Percentiles rank a stretch among this genome's conserved stretches.
Conservation (phyloP, 2,329 filamentous ascomycete genomes). For the Monosporascus sp. region DNA sequence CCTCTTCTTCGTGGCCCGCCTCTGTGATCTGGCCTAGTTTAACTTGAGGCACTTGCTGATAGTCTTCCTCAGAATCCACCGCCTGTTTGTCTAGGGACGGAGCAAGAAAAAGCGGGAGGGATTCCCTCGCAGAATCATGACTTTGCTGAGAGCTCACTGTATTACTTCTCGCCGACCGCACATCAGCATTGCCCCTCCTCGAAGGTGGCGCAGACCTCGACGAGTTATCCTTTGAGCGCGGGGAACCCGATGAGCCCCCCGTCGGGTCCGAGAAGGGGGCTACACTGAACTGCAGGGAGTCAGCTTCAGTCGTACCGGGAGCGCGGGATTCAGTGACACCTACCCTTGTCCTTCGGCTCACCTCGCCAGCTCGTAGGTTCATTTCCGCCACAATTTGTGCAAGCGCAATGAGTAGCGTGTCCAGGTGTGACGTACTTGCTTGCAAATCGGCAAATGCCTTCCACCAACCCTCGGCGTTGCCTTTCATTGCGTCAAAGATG, state of each 20-base stretch:
- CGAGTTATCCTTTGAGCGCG: slow-evolving; percentile 11
- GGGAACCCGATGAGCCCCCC: slow-evolving; percentile 10
- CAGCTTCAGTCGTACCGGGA: slow-evolving; percentile 6
- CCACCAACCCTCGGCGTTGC: slow-evolving; percentile 87
- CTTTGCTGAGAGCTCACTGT: slow-evolving; percentile 18
- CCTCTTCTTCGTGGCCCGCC: slow-evolving; percentile 14
- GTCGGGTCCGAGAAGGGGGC: slow-evolving; percentile 21
- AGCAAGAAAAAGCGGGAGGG: slow-evolving; percentile 24
- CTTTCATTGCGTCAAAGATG: slow-evolving; percentile 85
- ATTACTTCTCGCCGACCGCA: slow-evolving; percentile 15
- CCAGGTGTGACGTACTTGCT: slow-evolving; percentile 65
- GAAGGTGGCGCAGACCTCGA: slow-evolving; percentile 14
- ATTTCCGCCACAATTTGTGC: slow-evolving; percentile 78
- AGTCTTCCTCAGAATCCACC: slow-evolving; percentile 11
- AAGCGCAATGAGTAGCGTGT: slow-evolving; percentile 65
- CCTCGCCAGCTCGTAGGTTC: slow-evolving; percentile 76
- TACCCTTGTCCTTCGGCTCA: slow-evolving; percentile 74
- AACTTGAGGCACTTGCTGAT: slow-evolving; percentile 8
- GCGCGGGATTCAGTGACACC: slow-evolving; percentile 26
- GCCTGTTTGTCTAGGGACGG: slow-evolving; percentile 13
- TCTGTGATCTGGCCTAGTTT: slow-evolving; percentile 14
- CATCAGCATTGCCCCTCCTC: slow-evolving; percentile 14
- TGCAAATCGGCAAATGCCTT: slow-evolving; percentile 74
- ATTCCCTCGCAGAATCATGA: slow-evolving; percentile 20
- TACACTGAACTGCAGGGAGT: slow-evolving; percentile 22